Conservation (phyloP, 371 early-diverging fungal species). For the Blastocladiella emersonii region DNA sequence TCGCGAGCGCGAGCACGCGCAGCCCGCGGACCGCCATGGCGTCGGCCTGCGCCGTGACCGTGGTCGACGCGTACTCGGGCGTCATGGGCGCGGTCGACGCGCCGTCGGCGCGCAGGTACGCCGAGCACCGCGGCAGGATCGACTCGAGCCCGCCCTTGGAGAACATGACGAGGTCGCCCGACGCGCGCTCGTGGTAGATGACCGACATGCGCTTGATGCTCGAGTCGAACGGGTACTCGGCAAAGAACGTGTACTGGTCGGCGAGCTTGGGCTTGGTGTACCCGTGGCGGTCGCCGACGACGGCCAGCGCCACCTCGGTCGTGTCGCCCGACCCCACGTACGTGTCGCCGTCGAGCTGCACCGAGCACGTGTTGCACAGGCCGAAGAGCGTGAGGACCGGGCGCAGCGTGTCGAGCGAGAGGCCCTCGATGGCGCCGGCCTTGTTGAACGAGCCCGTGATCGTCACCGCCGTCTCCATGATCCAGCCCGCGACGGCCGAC, state of each 20-base stretch:
- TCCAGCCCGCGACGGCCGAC: constrained; percentile 12
- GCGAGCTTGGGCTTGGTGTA: neutral
- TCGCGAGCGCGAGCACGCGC: constrained; percentile 59
- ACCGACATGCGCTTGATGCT: constrained; percentile 85
- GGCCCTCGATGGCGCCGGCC: neutral
- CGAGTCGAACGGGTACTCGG: constrained; percentile 64
- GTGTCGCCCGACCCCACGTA: constrained; percentile 10
- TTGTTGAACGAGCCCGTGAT: neutral
- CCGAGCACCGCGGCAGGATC: constrained; percentile 28
- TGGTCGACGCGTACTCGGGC: constrained; percentile 42
- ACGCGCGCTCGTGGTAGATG: constrained; percentile 25
- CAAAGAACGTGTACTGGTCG: neutral
- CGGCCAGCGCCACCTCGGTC: constrained; percentile 12
- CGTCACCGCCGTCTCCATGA: neutral
- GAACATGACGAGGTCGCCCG: constrained; percentile 34
- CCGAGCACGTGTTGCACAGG: constrained; percentile 9
- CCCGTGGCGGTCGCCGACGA: constrained; percentile 4
- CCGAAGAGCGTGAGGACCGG: neutral
- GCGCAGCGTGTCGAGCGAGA: neutral
- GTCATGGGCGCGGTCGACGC: constrained; percentile 25
- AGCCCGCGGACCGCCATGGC: constrained; percentile 72
- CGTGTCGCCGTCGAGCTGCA: neutral
- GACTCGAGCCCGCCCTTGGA: constrained; percentile 88
- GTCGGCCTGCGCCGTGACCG: constrained; percentile 49
- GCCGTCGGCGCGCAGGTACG: constrained; percentile 6